phyloP scores from a whole-genome alignment of 2,329 filamentous ascomycete species.

The Sarocladium oryzae region DNA sequence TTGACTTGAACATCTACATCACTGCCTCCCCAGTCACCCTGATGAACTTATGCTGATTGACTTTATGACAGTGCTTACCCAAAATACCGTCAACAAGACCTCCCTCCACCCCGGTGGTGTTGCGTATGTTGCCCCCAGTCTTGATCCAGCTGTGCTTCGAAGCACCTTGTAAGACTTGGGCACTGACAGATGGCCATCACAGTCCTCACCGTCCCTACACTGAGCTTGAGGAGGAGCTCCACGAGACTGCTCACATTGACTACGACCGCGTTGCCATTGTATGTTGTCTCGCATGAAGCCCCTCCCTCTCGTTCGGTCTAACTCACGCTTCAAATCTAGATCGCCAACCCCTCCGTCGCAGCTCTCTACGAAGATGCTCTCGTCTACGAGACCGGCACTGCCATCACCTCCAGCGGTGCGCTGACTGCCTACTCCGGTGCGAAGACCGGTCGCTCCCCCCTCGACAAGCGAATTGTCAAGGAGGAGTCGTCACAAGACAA shows the following conservation, averaged over 20 bases:
- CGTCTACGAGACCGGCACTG: conserved; percentile 92
- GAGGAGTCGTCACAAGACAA: conserved; percentile 84
- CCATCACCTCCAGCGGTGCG: conserved; percentile 92
- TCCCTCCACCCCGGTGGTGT: conserved; percentile 86
- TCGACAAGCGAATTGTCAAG: conserved; percentile 96
- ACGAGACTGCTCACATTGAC: conserved; percentile 97
- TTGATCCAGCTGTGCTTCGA: no score
- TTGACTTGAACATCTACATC: no score
- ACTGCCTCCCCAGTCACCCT: no score
- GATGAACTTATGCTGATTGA: not conserved
- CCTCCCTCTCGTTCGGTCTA: not conserved
- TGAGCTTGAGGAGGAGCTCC: conserved; percentile 92
- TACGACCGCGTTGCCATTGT: conserved; percentile 98
- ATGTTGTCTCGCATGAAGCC: conserved; percentile 31
- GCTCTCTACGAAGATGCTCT: conserved; percentile 98
- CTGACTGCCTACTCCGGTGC: conserved; percentile 96
- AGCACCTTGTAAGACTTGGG: no score
- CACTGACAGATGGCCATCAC: no score
- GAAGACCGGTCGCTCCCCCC: conserved; percentile 94
- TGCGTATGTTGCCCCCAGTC: conserved; percentile 59
- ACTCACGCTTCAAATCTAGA: conserved; percentile 32
- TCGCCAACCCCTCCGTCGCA: conserved; percentile 89
- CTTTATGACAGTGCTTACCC: conserved; percentile 11
- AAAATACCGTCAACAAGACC: conserved; percentile 79
- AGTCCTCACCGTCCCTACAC: conserved; percentile 86